Percentiles rank a stretch among this genome's conserved stretches.
Conservation (phyloP, 495 filamentous ascomycete genomes). For the Trichoderma reesei region DNA sequence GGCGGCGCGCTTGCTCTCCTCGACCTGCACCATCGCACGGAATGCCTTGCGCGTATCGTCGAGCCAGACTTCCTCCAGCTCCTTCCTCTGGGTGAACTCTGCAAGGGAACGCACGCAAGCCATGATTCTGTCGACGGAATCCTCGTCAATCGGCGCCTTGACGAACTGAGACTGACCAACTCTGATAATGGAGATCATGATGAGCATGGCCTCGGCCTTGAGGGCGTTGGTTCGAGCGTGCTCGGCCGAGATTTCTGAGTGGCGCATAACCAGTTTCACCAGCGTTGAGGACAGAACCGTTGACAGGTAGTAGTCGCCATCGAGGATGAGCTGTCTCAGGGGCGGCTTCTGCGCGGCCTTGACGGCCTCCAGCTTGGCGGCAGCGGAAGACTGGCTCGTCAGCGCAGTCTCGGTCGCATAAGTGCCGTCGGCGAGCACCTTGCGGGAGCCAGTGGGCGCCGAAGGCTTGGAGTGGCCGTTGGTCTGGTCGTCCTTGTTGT, state of each 20-base stretch:
- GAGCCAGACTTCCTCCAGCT: slow-evolving; percentile 84
- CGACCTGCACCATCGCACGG: slow-evolving; percentile 94
- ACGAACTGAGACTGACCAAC: slow-evolving; percentile 97
- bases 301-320: slow-evolving; percentile 96
- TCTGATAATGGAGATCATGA: slow-evolving; percentile 97
- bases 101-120: slow-evolving; percentile 86
- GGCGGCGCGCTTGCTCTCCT: slow-evolving; percentile 91
- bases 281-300: slow-evolving; percentile 89
- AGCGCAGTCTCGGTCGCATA: slow-evolving; percentile 96
- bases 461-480: slow-evolving; percentile 72
- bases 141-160: slow-evolving; percentile 94
- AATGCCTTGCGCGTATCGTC: slow-evolving; percentile 96
- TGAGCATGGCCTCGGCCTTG: slow-evolving; percentile 95
- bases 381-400: slow-evolving; percentile 79
- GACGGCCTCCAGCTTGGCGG: slow-evolving; percentile 89
- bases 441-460: slow-evolving; percentile 73
- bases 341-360: slow-evolving; percentile 97
- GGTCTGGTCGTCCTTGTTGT: slow-evolving; percentile 57
- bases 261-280: slow-evolving; percentile 96
- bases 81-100: slow-evolving; percentile 80
- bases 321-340: slow-evolving; percentile 86
- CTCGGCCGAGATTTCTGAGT: slow-evolving; percentile 88
- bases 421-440: slow-evolving; percentile 91
- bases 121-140: slow-evolving; percentile 96
- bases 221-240: slow-evolving; percentile 83